These are phyloP conservation scores for Tylopilus plumbeoviolaceoides DNA, from an alignment of 768 basidiomycete genomes.

Conservation along the genomic window DNA sequence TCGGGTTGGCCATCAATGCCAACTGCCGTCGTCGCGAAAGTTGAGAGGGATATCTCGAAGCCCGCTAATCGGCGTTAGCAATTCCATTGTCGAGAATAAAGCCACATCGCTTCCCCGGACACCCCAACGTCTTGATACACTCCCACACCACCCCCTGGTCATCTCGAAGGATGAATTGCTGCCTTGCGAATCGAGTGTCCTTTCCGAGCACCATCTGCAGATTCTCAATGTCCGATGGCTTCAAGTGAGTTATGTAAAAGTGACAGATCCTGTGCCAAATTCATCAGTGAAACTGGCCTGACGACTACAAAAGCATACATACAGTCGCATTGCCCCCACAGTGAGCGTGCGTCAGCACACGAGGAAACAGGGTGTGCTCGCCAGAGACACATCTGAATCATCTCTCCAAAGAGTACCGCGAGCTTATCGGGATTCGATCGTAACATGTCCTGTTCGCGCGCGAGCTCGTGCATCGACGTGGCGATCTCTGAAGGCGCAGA, in stretches of 20 bases:
- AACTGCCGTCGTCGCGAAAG: background rate
- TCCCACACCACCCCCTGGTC: slow-evolving; percentile 77
- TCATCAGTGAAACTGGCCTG: background rate
- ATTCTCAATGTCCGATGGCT: slow-evolving; percentile 74
- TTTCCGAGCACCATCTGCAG: slow-evolving; percentile 73
- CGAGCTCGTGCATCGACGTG: too few species aligned
- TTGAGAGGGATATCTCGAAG: slow-evolving; percentile 65
- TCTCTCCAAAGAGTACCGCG: too few species aligned
- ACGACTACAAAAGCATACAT: background rate
- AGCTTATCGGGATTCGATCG: too few species aligned
- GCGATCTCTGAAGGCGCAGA: too few species aligned
- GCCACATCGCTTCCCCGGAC: slow-evolving; percentile 51
- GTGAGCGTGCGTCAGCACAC: too few species aligned
- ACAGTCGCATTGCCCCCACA: too few species aligned
- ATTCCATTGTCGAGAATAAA: slow-evolving; percentile 90
- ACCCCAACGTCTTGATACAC: slow-evolving; percentile 54
- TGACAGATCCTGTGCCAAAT: slow-evolving; percentile 71
- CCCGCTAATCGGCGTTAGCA: slow-evolving; percentile 53
- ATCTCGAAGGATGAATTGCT: slow-evolving; percentile 77
- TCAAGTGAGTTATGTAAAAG: slow-evolving; percentile 84
- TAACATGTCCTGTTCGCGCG: too few species aligned
- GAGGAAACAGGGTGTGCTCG: too few species aligned
- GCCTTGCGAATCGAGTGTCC: slow-evolving; percentile 71
- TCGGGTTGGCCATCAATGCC: background rate
- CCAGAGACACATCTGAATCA: too few species aligned